phyloP scores from a whole-genome alignment of 805 yeast genomes.

The Suhomyces vadensis region DNA sequence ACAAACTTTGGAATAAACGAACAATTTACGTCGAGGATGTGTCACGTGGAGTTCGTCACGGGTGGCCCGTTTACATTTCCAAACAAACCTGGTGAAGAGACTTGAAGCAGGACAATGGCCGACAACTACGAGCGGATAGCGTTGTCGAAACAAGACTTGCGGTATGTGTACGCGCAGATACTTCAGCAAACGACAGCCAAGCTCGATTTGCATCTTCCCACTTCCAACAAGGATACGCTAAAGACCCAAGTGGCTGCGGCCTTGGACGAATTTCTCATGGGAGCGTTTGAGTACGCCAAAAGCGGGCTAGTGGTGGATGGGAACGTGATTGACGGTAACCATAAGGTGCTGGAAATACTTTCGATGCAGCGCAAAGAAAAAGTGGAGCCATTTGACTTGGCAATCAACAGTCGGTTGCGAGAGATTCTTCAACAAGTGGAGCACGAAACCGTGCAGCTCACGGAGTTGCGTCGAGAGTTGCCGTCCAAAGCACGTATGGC shows the following conservation, averaged over 20 bases:
- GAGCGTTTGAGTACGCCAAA: conserved; percentile 57
- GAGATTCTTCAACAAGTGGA: conserved; percentile 61
- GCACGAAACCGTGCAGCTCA: conserved; percentile 55
- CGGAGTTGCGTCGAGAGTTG: conserved; percentile 53
- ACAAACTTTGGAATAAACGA: background rate
- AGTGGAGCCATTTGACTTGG: conserved; percentile 71
- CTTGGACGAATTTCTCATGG: conserved; percentile 48
- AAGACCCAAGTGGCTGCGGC: conserved; percentile 43
- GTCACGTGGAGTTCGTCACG: background rate
- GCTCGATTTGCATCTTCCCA: conserved; percentile 51
- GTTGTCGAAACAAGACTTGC: conserved; percentile 54
- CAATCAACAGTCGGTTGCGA: conserved; percentile 59
- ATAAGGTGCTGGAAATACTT: conserved; percentile 24
- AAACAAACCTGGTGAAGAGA: background rate
- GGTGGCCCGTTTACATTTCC: background rate
- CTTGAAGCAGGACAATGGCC: background rate
- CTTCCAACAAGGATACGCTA: conserved; percentile 38
- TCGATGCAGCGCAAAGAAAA: conserved; percentile 35
- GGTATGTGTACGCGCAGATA: conserved; percentile 48
- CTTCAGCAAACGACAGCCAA: conserved; percentile 43
- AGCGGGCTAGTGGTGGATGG: conserved; percentile 63
- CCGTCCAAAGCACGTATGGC: conserved; percentile 44
- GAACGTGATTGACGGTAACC: conserved; percentile 10
- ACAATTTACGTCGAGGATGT: conserved; percentile 1
- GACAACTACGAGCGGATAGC: conserved; percentile 42